Percentiles rank a stretch among this genome's conserved stretches.
phyloP scores from a whole-genome alignment of 139 green algal genomes.

The Parachlorella kessleri region DNA sequence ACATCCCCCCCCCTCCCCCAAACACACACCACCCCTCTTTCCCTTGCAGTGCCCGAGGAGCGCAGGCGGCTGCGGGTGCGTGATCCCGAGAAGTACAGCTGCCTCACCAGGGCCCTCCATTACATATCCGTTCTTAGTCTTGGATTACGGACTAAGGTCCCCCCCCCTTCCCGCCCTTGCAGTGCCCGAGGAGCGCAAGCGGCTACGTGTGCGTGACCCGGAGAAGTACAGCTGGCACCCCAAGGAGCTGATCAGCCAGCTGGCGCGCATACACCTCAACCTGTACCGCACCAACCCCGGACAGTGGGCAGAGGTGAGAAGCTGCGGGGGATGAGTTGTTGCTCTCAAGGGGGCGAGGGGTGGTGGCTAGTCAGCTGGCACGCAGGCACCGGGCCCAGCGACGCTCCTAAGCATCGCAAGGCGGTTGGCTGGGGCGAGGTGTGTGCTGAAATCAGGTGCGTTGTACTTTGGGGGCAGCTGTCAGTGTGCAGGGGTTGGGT shows the following conservation, averaged over 20 bases:
- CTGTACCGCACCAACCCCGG: slow-evolving; percentile 66
- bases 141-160: too few species aligned
- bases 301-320: slow-evolving; percentile 41
- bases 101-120: slow-evolving; percentile 79
- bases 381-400: too few species aligned
- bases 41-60: slow-evolving; percentile 39
- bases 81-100: slow-evolving; percentile 88
- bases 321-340: too few species aligned
- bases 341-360: too few species aligned
- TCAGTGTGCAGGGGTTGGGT: too few species aligned
- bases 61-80: slow-evolving; percentile 75
- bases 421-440: too few species aligned
- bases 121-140: too few species aligned
- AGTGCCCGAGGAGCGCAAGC: slow-evolving; percentile 55
- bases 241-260: slow-evolving; percentile 80
- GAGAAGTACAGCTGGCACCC: slow-evolving; percentile 88
- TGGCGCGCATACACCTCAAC: slow-evolving; percentile 84
- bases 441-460: too few species aligned
- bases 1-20: neutral
- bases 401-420: too few species aligned
- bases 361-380: too few species aligned
- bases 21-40: too few species aligned
- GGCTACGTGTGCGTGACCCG: slow-evolving; percentile 81
- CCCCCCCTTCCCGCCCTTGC: neutral
- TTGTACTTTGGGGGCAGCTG: too few species aligned